Evolutionary conservation across 805 yeast genomes (phyloP).

Genomic region (Saccharomycopsis fodiens): DNA sequence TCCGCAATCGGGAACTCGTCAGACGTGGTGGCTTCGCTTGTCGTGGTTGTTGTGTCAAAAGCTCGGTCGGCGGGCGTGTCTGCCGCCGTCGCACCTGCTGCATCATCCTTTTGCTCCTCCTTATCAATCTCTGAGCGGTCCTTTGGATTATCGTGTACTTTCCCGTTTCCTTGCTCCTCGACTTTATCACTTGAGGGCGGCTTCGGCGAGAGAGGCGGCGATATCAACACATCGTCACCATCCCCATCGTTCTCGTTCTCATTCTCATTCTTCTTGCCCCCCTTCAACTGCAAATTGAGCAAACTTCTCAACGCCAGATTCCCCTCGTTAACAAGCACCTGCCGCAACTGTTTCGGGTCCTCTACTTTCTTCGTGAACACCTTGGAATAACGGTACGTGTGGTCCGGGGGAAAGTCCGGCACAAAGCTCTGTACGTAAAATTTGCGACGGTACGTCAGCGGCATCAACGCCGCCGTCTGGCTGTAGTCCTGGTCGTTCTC

Average conservation of each 20-base stretch:
- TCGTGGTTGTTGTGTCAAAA: too few species aligned
- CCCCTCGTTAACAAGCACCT: constrained; percentile 73
- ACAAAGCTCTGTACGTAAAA: constrained; percentile 63
- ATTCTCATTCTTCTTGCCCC: constrained; percentile 16
- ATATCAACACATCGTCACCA: constrained; percentile 8
- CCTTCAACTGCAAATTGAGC: constrained; percentile 29
- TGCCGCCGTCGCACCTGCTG: constrained; percentile 1
- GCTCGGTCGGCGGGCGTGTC: constrained; percentile 1
- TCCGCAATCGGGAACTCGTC: background rate
- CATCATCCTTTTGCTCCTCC: background rate
- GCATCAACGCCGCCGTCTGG: constrained; percentile 36
- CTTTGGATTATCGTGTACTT: constrained; percentile 17
- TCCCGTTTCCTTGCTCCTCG: constrained; percentile 4
- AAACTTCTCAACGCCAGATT: constrained; percentile 63
- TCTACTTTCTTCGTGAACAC: constrained; percentile 51
- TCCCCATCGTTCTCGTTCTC: constrained; percentile 6
- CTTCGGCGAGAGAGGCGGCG: constrained; percentile 16
- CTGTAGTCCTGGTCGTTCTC: constrained; percentile 13
- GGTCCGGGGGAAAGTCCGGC: constrained; percentile 90
- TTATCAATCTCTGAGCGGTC: background rate
- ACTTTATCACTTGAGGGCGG: constrained; percentile 1
- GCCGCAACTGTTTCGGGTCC: constrained; percentile 65
- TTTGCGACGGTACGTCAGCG: constrained; percentile 34
- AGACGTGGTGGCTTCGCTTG: too few species aligned
- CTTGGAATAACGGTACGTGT: constrained; percentile 79